These are phyloP conservation scores for Tillandsia fasciculata DNA, from an alignment of 176 grass and related monocot genomes.

Conservation along the genomic window DNA sequence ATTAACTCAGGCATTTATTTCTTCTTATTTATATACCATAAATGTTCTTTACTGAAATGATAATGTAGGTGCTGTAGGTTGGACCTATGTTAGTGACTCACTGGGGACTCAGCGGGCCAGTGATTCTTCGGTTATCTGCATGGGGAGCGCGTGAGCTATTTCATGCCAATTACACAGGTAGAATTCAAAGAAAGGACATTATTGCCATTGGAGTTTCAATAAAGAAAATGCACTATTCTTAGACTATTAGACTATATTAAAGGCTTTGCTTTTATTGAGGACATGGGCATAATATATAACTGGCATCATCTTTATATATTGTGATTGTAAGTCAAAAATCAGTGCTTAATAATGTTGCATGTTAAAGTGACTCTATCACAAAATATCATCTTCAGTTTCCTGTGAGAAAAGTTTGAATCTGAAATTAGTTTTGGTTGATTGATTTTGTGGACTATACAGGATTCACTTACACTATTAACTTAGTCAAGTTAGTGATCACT, in stretches of 20 bases:
- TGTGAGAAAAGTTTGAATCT: no score
- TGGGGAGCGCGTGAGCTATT: slow-evolving; percentile 82
- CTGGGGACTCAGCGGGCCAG: slow-evolving; percentile 86
- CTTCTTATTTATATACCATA: slow-evolving; percentile 1
- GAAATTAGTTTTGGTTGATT: no score
- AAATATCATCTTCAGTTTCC: no score
- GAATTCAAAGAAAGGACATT: not conserved
- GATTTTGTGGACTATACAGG: no score
- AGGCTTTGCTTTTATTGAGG: not conserved
- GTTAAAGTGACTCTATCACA: no score
- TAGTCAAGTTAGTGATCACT: no score
- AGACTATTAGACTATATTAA: not conserved
- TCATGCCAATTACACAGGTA: slow-evolving; percentile 70
- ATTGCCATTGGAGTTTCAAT: not conserved
- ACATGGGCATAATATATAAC: no score
- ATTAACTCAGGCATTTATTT: slow-evolving; percentile 51
- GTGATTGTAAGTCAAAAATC: no score
- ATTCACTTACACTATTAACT: no score
- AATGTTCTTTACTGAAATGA: not conserved
- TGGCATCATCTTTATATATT: no score
- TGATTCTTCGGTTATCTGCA: slow-evolving; percentile 75
- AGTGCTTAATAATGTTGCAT: no score
- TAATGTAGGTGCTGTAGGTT: slow-evolving; percentile 28
- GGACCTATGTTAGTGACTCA: slow-evolving; percentile 87
- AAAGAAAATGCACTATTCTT: slow-evolving; percentile 2